Base-by-base conservation (phyloP, 2,329 filamentous ascomycete species). In the Pseudovirgaria hyperparasitica region DNA sequence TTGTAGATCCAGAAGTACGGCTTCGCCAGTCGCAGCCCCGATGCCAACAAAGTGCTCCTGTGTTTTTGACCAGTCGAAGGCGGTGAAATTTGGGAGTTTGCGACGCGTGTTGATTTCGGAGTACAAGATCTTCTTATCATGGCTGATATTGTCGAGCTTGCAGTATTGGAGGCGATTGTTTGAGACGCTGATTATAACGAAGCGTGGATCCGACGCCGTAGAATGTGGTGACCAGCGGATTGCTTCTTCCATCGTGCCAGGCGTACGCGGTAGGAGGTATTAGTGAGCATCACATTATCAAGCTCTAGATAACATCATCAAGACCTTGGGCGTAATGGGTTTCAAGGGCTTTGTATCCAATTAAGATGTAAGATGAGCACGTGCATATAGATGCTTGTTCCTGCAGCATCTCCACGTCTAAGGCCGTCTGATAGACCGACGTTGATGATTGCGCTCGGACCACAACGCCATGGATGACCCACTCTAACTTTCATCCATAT, bases 21-120 rank as follows among this genome's bases (percentile, higher is more conserved):
- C 78, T 30, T 84, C 72, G 25, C 82, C 82, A 20, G 73, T 74
- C 9, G 73, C 68, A 8, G 79, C 80, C 21, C 82, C 82, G 16
- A 90, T 69, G 13, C 78, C 80, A 21, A 90, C 67, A 6, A 86
- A 60, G 27, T 74, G 72, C 31, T 72, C 65, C 37, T 74, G 60
- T 19, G 57, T 58, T 28, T 66, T 65, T 5, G 70, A 75, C 71
- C 71, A 76, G 46, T 76, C 72, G 48, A 76, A 76, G 9, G 72
- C 71, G 20, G 68, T 69, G 42, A 75, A 76, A 16, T 65, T 62
- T 16, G 70, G 69, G 2, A 75, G 59, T 34, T 67, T 65, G 38
- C 62, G 62, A 30, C 65, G 62, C 2, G 62, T 58, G 11, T 63
- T 60, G 5, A 73, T 42, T 12, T 66, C 56, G 28, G 66, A 60